Conservation (phyloP, 345 rosid species). For the Aquilaria yunnanensis region DNA sequence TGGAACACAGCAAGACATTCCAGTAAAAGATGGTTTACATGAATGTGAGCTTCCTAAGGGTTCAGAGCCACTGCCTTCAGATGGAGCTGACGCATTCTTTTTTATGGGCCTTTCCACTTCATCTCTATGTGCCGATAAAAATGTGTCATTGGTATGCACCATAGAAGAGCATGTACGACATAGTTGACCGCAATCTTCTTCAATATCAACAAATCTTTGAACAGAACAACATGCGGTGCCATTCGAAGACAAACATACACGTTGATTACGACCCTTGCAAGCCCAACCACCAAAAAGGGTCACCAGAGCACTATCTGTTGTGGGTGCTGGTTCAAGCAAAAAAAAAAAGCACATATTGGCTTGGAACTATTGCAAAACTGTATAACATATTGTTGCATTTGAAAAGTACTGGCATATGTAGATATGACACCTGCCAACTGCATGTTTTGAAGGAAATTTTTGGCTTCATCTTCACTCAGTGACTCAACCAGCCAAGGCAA, state of each 20-base stretch:
- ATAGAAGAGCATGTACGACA: constrained; percentile 16
- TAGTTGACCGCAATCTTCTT: constrained; percentile 20
- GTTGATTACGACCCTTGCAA: constrained; percentile 41
- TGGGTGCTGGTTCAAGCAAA: constrained; percentile 37
- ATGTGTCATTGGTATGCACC: constrained; percentile 18
- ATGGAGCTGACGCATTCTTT: constrained; percentile 19
- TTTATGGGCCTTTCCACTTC: constrained; percentile 29
- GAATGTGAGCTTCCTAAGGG: constrained; percentile 12
- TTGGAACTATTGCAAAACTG: not conserved
- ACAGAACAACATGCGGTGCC: constrained; percentile 38
- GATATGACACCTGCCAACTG: constrained; percentile 38
- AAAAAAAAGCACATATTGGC: too few species aligned
- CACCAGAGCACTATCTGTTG: constrained; percentile 48
- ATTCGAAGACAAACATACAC: constrained; percentile 36
- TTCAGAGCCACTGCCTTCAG: constrained; percentile 20
- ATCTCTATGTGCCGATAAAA: constrained; percentile 16
- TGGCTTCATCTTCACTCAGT: constrained; percentile 43
- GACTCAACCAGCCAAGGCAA: constrained; percentile 55
- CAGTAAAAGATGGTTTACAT: constrained; percentile 21
- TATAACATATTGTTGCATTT: not conserved
- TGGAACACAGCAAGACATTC: constrained; percentile 46
- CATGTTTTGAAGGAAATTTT: constrained; percentile 47
- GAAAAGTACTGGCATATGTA: not conserved
- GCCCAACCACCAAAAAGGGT: constrained; percentile 61
- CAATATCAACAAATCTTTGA: constrained; percentile 13